Evolutionary conservation across 768 basidiomycete species (phyloP).

Genomic region (Kwoniella sp.): DNA sequence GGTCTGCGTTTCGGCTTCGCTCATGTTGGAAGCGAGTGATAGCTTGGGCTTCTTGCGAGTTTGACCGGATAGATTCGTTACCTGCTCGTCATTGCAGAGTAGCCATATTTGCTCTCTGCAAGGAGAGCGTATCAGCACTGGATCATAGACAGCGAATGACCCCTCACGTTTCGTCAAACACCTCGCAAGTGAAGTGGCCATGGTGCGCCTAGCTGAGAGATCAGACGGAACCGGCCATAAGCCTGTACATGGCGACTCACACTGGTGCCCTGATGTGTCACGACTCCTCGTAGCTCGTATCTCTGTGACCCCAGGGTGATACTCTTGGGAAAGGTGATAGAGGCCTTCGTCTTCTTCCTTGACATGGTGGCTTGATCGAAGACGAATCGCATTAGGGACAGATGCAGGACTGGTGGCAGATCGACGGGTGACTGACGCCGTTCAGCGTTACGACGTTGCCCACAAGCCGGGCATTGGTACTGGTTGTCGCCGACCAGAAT

Average conservation of each 20-base stretch:
- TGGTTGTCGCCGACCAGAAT: conserved; percentile 74
- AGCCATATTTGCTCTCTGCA: conserved; percentile 77
- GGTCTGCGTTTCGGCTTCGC: conserved; percentile 4
- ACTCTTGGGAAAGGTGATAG: conserved; percentile 67
- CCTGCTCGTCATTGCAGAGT: conserved; percentile 85
- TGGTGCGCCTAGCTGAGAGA: conserved; percentile 49
- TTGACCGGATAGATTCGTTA: conserved; percentile 58
- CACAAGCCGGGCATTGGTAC: conserved; percentile 75
- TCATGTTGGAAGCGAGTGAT: background rate
- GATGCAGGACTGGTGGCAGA: conserved; percentile 80
- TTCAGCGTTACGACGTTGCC: conserved; percentile 68
- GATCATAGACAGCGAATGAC: background rate
- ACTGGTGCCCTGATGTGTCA: conserved; percentile 85
- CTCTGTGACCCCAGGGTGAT: conserved; percentile 63
- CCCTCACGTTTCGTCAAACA: conserved; percentile 37
- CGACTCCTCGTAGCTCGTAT: conserved; percentile 81
- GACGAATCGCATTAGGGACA: conserved; percentile 88
- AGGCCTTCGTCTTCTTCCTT: conserved; percentile 80
- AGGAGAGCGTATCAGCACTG: no score
- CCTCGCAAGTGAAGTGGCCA: conserved; percentile 46
- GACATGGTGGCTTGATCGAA: conserved; percentile 73
- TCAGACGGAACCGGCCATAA: conserved; percentile 66
- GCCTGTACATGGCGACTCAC: conserved; percentile 62
- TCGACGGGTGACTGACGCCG: conserved; percentile 66
- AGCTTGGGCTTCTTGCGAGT: conserved; percentile 18